Conservation (phyloP, 306 rosid genomes). For the Phaseolus lunatus region DNA sequence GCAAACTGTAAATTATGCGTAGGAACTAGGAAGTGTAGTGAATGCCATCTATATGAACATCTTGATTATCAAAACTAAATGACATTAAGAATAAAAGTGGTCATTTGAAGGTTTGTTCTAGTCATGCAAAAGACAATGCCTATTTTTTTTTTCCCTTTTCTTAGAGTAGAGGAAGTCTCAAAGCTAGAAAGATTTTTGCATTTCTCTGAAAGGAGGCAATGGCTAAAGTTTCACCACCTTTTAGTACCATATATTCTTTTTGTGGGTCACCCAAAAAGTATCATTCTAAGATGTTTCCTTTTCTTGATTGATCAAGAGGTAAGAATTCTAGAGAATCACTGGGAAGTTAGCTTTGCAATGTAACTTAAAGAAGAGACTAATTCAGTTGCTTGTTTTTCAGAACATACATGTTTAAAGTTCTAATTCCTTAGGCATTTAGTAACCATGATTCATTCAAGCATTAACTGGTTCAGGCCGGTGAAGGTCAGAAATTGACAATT, state of each 20-base stretch:
- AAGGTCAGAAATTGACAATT: slow-evolving; percentile 27
- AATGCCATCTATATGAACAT: slow-evolving; percentile 25
- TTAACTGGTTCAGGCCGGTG: background rate
- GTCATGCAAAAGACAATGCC: slow-evolving; percentile 27
- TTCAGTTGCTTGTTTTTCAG: slow-evolving; percentile 1
- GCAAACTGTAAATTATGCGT: background rate
- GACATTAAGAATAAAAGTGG: slow-evolving; percentile 13
- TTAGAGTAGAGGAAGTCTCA: background rate
- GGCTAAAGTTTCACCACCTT: slow-evolving; percentile 16
- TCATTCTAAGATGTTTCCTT: slow-evolving; percentile 30
- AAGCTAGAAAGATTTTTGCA: slow-evolving; percentile 9
- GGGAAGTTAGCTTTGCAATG: background rate
- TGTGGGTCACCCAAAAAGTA: slow-evolving; percentile 4
- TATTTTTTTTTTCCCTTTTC: background rate
- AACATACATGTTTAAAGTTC: background rate
- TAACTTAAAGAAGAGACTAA: background rate
- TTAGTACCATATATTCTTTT: background rate
- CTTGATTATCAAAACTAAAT: slow-evolving; percentile 5
- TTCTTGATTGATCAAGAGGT: slow-evolving; percentile 34
- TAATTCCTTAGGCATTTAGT: slow-evolving; percentile 9
- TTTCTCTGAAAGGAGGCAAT: slow-evolving; percentile 17
- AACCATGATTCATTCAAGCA: background rate
- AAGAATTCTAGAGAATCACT: slow-evolving; percentile 18
- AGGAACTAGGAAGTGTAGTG: slow-evolving; percentile 7
- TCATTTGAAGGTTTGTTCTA: background rate